A percentile compares a stretch with the other conserved stretches of the same genome.
Conservation (phyloP, 768 basidiomycete genomes). For the Leccinum obscurum region DNA sequence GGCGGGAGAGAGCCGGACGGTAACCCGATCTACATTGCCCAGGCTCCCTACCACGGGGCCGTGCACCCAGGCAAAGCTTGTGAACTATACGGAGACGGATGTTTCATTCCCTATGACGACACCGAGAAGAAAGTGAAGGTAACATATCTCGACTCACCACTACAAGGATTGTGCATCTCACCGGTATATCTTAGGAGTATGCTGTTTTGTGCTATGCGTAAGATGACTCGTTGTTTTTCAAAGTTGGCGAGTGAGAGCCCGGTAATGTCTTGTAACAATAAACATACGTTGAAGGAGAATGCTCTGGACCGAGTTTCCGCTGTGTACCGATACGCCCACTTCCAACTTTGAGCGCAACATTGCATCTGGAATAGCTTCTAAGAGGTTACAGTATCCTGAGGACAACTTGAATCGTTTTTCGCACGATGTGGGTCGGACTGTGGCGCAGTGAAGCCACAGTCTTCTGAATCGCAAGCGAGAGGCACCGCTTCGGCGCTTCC, state of each 20-base stretch:
- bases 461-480: too few species aligned
- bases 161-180: neutral
- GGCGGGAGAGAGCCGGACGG: constrained; percentile 67
- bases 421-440: neutral
- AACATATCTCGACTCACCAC: constrained; percentile 5
- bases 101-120: constrained; percentile 54
- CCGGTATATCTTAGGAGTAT: constrained; percentile 35
- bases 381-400: neutral
- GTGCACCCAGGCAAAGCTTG: constrained; percentile 68
- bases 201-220: constrained; percentile 41
- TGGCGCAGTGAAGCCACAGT: too few species aligned
- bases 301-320: neutral
- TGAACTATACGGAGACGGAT: constrained; percentile 50
- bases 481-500: too few species aligned
- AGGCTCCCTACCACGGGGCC: constrained; percentile 51
- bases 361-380: neutral
- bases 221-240: neutral
- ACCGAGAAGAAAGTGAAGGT: constrained; percentile 55
- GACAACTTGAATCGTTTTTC: neutral
- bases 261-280: constrained; percentile 11
- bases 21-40: constrained; percentile 58
- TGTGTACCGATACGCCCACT: neutral
- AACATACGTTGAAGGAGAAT: constrained; percentile 3
- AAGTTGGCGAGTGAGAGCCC: neutral
- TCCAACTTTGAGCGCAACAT: neutral